Percentiles rank a stretch among this genome's conserved stretches.
These are phyloP conservation scores for Neurospora cerealis DNA, from an alignment of 495 filamentous ascomycete species.

Conservation along the genomic window DNA sequence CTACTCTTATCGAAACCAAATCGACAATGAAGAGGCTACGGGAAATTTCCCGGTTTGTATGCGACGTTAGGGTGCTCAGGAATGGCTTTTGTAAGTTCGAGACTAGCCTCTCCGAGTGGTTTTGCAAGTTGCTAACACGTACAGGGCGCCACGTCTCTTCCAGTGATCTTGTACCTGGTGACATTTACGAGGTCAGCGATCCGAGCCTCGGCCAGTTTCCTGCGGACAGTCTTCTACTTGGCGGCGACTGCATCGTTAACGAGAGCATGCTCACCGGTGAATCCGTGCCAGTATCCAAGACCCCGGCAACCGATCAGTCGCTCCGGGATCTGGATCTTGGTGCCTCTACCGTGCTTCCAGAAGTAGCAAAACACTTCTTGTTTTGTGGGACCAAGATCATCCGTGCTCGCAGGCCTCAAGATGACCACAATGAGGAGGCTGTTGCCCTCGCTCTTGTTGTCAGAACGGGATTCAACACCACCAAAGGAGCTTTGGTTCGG, in stretches of 20 bases:
- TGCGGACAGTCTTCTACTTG: slow-evolving; percentile 83
- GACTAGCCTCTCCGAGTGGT: not conserved
- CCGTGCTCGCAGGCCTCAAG: slow-evolving; percentile 76
- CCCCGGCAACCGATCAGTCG: slow-evolving; percentile 73
- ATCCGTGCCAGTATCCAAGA: slow-evolving; percentile 93
- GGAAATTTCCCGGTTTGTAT: slow-evolving; percentile 90
- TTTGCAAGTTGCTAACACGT: slow-evolving; percentile 14
- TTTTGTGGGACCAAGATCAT: slow-evolving; percentile 96
- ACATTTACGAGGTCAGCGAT: slow-evolving; percentile 96
- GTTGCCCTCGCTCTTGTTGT: slow-evolving; percentile 87
- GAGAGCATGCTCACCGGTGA: slow-evolving; percentile 99
- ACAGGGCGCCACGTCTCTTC: slow-evolving; percentile 79
- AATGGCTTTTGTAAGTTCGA: slow-evolving; percentile 81
- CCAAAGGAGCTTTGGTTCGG: slow-evolving; percentile 89
- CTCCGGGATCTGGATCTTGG: slow-evolving; percentile 62
- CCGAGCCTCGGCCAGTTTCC: slow-evolving; percentile 90
- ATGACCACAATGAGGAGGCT: slow-evolving; percentile 73
- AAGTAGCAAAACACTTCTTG: slow-evolving; percentile 77
- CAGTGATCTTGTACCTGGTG: slow-evolving; percentile 83
- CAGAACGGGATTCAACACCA: slow-evolving; percentile 92
- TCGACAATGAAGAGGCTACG: slow-evolving; percentile 86
- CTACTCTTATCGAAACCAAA: slow-evolving; percentile 82
- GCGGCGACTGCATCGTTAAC: slow-evolving; percentile 96
- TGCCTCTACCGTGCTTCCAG: slow-evolving; percentile 66
- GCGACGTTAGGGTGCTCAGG: slow-evolving; percentile 83